phyloP scores from a whole-genome alignment of 805 yeast species.

The Metschnikowia cubensis region DNA sequence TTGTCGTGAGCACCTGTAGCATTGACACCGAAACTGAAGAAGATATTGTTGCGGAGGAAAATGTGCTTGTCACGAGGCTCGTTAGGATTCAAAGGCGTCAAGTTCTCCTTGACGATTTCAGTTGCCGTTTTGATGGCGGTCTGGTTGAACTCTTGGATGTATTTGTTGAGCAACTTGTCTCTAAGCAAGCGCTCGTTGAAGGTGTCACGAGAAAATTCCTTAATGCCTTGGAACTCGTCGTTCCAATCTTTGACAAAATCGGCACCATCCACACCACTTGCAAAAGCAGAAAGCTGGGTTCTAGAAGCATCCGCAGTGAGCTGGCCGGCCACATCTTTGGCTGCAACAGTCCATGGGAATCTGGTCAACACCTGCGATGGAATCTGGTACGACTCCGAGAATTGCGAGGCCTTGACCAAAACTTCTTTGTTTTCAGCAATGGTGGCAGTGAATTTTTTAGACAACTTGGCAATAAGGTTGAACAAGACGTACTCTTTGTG shows the following conservation, averaged over 20 bases:
- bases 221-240: conserved; percentile 80
- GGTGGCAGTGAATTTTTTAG: conserved; percentile 57
- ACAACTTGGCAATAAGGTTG: conserved; percentile 58
- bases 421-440: conserved; percentile 49
- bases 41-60: conserved; percentile 76
- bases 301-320: conserved; percentile 53
- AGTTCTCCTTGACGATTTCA: conserved; percentile 67
- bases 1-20: conserved; percentile 59
- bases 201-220: conserved; percentile 59
- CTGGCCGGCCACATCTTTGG: conserved; percentile 14
- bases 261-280: conserved; percentile 57
- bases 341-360: conserved; percentile 73
- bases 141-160: conserved; percentile 69
- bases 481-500: conserved; percentile 49
- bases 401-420: conserved; percentile 34
- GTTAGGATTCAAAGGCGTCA: conserved; percentile 75
- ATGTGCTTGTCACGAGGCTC: conserved; percentile 61
- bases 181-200: conserved; percentile 67
- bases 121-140: conserved; percentile 79
- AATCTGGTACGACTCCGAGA: conserved; percentile 54
- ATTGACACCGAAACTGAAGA: conserved; percentile 72
- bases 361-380: conserved; percentile 61
- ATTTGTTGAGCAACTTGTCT: conserved; percentile 70
- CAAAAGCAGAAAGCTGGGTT: conserved; percentile 51
- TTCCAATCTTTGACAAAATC: conserved; percentile 75